Percentiles rank a stretch among this genome's conserved stretches.
These are phyloP conservation scores for Zygosaccharomyces sapae DNA, from an alignment of 1,139 yeast genomes.

Conservation along the genomic window DNA sequence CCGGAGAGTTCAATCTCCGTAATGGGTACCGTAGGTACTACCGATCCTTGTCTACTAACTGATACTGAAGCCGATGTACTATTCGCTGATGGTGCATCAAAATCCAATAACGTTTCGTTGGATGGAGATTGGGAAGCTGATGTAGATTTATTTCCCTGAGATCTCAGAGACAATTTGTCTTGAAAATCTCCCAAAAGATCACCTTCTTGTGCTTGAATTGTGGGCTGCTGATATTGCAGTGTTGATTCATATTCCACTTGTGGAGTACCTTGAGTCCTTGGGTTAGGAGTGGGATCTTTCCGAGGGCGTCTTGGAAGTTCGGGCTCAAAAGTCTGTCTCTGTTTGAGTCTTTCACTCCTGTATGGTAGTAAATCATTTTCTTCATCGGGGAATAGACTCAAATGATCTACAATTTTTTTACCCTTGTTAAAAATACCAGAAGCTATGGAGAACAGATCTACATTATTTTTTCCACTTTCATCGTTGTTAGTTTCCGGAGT, in stretches of 20 bases:
- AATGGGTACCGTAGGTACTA: slow-evolving; percentile 18
- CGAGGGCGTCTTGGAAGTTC: background rate
- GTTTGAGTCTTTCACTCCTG: slow-evolving; percentile 4
- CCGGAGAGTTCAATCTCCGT: slow-evolving; percentile 34
- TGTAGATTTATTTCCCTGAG: background rate
- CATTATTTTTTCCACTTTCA: slow-evolving; percentile 2
- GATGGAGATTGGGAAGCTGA: slow-evolving; percentile 9
- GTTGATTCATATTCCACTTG: background rate
- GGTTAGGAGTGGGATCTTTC: background rate
- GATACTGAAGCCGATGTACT: background rate
- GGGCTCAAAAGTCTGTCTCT: background rate
- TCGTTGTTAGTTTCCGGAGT: background rate
- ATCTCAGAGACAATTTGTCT: background rate
- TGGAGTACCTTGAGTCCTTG: background rate
- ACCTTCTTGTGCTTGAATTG: slow-evolving; percentile 4
- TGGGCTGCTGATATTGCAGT: background rate
- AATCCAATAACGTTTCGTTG: slow-evolving; percentile 20
- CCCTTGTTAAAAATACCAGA: slow-evolving; percentile 29
- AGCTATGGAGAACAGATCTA: slow-evolving; percentile 21
- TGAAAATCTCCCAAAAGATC: slow-evolving; percentile 12
- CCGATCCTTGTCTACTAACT: background rate
- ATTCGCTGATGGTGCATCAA: slow-evolving; percentile 11
- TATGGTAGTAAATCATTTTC: slow-evolving; percentile 6
- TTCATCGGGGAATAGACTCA: slow-evolving; percentile 23
- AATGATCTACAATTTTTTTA: slow-evolving; percentile 29